phyloP scores from a whole-genome alignment of 2,329 filamentous ascomycete genomes.

The Balansia obtecta region DNA sequence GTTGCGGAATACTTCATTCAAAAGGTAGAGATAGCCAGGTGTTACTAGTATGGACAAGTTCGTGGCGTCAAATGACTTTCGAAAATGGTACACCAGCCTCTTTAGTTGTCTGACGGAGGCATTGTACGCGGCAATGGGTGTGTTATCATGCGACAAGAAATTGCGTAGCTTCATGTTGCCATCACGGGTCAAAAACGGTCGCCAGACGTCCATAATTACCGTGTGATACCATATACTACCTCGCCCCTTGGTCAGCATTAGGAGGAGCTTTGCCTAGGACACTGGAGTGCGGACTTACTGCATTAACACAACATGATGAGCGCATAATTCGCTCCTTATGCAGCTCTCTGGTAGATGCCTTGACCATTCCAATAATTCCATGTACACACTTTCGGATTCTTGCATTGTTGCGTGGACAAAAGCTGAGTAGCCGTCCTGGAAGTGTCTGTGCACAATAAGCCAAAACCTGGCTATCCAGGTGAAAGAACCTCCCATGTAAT shows the following conservation, averaged over 20 bases:
- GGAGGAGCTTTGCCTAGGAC: not conserved
- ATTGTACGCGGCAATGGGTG: not conserved
- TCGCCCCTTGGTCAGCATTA: not conserved
- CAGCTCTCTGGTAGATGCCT: not conserved
- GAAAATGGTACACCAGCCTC: not conserved
- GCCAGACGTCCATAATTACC: not conserved
- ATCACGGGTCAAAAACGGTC: not conserved
- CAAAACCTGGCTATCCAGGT: not conserved
- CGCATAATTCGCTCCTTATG: not conserved
- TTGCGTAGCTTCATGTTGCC: not conserved
- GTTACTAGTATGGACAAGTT: not conserved
- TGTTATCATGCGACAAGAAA: not conserved
- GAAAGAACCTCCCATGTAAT: not conserved
- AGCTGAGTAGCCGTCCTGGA: not conserved
- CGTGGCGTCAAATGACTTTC: not conserved
- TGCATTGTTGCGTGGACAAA: not conserved
- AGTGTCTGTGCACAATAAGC: not conserved
- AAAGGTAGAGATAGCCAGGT: not conserved
- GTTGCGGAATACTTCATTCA: not conserved
- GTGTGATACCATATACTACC: not conserved
- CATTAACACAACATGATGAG: not conserved
- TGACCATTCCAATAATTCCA: not conserved
- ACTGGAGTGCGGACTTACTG: not conserved
- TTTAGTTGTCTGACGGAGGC: not conserved
- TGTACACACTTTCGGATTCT: not conserved